A percentile compares a stretch with the other conserved stretches of the same genome.
These are phyloP conservation scores for Xerophyta viscosa DNA, from an alignment of 106 monocot species.

Conservation along the genomic window DNA sequence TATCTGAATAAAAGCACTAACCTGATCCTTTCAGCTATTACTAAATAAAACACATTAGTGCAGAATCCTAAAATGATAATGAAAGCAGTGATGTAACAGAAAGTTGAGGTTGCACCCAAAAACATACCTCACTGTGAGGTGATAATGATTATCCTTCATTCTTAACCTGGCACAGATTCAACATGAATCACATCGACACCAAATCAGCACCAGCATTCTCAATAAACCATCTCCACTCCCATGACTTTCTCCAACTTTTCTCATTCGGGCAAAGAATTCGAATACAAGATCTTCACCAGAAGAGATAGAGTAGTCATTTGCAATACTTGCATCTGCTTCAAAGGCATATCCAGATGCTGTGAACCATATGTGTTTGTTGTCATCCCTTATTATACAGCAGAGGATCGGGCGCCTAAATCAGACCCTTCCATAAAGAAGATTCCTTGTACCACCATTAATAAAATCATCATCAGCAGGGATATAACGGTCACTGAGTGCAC, in stretches of 20 bases:
- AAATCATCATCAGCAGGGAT: slow-evolving; percentile 58
- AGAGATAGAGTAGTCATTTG: slow-evolving; percentile 20
- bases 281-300: slow-evolving; percentile 53
- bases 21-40: too few relatives aligned
- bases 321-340: slow-evolving; percentile 45
- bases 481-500: slow-evolving; percentile 46
- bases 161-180: slow-evolving; percentile 61
- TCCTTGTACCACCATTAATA: slow-evolving; percentile 11
- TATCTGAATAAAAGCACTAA: too few relatives aligned
- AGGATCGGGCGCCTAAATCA: slow-evolving; percentile 38
- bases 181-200: slow-evolving; percentile 66
- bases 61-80: too few relatives aligned
- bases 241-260: slow-evolving; percentile 55
- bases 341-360: slow-evolving; percentile 31
- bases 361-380: slow-evolving; percentile 32
- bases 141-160: slow-evolving; percentile 59
- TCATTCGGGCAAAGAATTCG: slow-evolving; percentile 82
- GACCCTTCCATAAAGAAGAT: slow-evolving; percentile 41
- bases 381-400: slow-evolving; percentile 24
- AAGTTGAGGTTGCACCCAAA: too few relatives aligned
- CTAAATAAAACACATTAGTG: too few relatives aligned
- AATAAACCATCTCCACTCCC: slow-evolving; percentile 47
- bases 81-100: too few relatives aligned
- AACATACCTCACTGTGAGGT: slow-evolving; percentile 78
- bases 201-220: slow-evolving; percentile 88